Percentiles rank a stretch among this genome's conserved stretches.
phyloP scores from a whole-genome alignment of 2,329 filamentous ascomycete species.

The Cryphonectria japonica region DNA sequence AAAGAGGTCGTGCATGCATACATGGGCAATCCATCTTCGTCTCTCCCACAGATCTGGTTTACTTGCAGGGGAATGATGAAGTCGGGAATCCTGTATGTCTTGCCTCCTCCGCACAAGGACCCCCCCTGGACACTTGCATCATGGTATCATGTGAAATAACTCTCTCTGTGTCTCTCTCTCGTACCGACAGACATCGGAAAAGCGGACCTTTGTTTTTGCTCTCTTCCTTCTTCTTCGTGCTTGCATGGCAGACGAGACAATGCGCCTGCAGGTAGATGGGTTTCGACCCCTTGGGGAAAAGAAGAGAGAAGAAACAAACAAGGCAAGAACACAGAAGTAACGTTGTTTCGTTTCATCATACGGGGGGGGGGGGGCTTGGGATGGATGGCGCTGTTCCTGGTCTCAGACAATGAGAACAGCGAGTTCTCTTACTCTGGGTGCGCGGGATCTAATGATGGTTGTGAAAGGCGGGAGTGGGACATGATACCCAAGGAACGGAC shows the following conservation, averaged over 20 bases:
- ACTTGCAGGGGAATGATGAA: background rate
- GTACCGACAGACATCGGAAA: conserved; percentile 2
- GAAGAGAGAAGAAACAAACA: too few relatives aligned
- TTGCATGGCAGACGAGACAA: background rate
- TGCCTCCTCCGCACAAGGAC: background rate
- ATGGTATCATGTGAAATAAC: too few relatives aligned
- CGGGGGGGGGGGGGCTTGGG: too few relatives aligned
- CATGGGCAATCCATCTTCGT: background rate
- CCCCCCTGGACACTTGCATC: too few relatives aligned
- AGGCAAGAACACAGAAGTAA: too few relatives aligned
- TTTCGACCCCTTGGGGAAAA: too few relatives aligned
- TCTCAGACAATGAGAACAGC: background rate
- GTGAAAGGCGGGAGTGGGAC: background rate
- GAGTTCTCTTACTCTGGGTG: too few relatives aligned
- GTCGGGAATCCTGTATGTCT: background rate
- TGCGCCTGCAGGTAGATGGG: background rate
- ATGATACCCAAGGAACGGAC: background rate
- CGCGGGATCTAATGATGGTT: background rate
- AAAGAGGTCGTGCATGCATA: background rate
- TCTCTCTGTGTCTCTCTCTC: background rate
- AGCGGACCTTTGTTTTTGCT: background rate
- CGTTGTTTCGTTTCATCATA: background rate
- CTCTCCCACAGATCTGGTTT: background rate
- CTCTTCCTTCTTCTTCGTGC: background rate
- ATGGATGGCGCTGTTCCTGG: background rate